A percentile compares a stretch with the other conserved stretches of the same genome.
Evolutionary conservation across 2,329 filamentous ascomycete species (phyloP).

Genomic region (Dichotomopilus funicola): DNA sequence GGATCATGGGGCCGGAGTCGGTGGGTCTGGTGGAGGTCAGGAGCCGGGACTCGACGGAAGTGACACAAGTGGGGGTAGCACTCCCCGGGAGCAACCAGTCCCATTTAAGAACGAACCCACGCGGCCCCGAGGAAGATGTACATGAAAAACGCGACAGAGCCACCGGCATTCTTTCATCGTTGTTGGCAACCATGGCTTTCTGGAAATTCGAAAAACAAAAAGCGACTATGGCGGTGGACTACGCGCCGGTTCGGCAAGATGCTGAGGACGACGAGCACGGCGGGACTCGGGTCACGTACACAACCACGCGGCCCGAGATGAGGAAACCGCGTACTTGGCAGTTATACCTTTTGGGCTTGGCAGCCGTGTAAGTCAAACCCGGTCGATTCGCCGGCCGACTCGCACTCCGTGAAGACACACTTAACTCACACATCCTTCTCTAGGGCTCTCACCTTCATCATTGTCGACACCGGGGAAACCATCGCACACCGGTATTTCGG

Average conservation of each 20-base stretch:
- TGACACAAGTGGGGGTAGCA: neutral
- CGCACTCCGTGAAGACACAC: neutral
- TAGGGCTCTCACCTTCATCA: constrained; percentile 5
- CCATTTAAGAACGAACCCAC: neutral
- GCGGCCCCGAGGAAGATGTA: neutral
- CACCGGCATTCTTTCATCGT: neutral
- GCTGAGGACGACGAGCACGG: neutral
- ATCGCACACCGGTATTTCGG: neutral
- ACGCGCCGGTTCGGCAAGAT: constrained; percentile 1
- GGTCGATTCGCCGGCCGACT: neutral
- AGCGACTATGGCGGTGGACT: constrained; percentile 1
- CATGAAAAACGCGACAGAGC: neutral
- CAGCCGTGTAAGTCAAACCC: constrained; percentile 1
- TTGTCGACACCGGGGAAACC: neutral
- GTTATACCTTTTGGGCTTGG: constrained; percentile 2
- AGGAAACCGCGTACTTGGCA: constrained; percentile 1
- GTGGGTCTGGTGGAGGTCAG: constrained; percentile 10
- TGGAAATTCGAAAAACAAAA: constrained; percentile 8
- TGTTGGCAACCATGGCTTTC: constrained; percentile 10
- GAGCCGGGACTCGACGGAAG: neutral
- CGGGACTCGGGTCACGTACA: neutral
- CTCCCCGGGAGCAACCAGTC: neutral
- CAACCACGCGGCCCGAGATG: neutral
- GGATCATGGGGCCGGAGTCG: constrained; percentile 7
- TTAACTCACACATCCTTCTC: neutral